Evolutionary conservation across 352 stramenopile genomes (phyloP), one percentile per base, ranked within the genome.

Genomic region (Phytophthora pistaciae): DNA sequence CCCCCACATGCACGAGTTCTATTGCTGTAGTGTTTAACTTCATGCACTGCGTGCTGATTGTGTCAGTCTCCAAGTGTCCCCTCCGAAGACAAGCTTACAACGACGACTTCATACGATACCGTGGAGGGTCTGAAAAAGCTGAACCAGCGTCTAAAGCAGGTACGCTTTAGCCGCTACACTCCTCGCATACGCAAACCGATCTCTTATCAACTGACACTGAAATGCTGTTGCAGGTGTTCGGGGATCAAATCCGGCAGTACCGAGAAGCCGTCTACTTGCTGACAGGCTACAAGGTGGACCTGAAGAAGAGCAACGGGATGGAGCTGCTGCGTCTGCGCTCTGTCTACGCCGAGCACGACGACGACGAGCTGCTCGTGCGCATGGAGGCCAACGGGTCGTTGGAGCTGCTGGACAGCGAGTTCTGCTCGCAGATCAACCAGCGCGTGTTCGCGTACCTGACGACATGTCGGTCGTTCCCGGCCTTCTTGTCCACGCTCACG

Each of bases 191-290:
- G 5, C n/a, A 27, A n/a, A 23, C 21, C 21, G 31, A 29, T 48
- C 29, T 44, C 31, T 48, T n/a, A 27, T 60, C n/a, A 18, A n/a
- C n/a, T n/a, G n/a, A n/a, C n/a, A n/a, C n/a, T n/a, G n/a, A n/a
- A 20, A 60, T 31, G 14, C 21, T 44, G 10, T 5, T 70, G 23
- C 46, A 96, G 82, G 85, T 92, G 18, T 97, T 95, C 33, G 90
- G 82, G 64, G 91, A 97, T 64, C 88, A 96, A 80, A 97, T 94
- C 48, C 85, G 91, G 67, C 89, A 92, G 58, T 98, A 97, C 67
- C 85, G 92, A 42, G 88, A 98, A 57, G 90, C 91, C 1, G 89
- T 98, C 10, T 96, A 95, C 57, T 82, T 96, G 27, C 80, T 97
- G 27, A 97, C 90, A 1, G 93, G 92, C 9, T 97, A 87, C 76